Evolutionary conservation across 2,329 filamentous ascomycete genomes (phyloP), one percentile per base, ranked within the genome.

Genomic region (Boeremia exigua): DNA sequence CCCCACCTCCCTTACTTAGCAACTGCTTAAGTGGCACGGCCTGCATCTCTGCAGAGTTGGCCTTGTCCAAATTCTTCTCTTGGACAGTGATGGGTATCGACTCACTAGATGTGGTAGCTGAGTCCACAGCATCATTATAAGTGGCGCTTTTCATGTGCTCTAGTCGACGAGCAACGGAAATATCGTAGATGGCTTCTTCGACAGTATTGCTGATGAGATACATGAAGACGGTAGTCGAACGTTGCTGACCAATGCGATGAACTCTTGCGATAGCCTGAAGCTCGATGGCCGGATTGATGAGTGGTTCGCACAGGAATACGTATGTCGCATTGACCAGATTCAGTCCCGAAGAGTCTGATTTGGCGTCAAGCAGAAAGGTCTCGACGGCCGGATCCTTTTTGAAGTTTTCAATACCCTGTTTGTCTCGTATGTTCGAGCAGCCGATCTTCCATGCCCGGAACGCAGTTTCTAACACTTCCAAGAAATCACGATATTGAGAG

Each of bases 251-350:
- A 60, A 99, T 99, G 32, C 95, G 87, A 72, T 99, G 92, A 1
- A 99, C 93, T 52, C 95, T 89, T 0, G 94, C 93, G 68, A 98
- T 96, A 12, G 93, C 94, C 75, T 99, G 95, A 9, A 98, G 82
- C 75, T 98, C 95, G 14, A 99, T 86, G 0, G 93, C 92, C 0
- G 94, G 94, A 70, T 98, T 96, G 65, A 98, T 86, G 3, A 98
- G 80, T 2, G 95, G 95, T 71, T 99, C 95, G 73, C 92, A 96
- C 4, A 99, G 83, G 70, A 98, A 96, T 1, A 98, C 92, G 70
- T 98, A 92, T 43, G 87, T 96, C 4, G 94, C 95, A 67, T 96
- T 94, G 62, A 96, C 89, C 0, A 99, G 84, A 59, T 96, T 98
- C 28, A 99, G 81, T 0, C 95, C 95, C 1, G 90, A 93, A 0